Base-by-base conservation (phyloP, 2,329 filamentous ascomycete genomes). In the Hypoxylon sp. region DNA sequence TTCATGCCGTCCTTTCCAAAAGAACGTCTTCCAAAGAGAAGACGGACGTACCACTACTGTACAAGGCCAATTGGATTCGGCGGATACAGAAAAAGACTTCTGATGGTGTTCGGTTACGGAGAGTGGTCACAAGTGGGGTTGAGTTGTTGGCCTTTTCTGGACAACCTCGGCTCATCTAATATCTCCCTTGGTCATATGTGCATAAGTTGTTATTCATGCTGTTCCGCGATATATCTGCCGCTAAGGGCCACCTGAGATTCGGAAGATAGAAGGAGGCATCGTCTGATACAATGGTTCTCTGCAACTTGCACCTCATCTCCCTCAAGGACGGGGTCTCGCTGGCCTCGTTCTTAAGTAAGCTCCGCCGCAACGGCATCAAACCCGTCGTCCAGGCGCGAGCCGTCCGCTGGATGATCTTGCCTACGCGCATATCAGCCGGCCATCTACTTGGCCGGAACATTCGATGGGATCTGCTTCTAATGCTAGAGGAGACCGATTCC, bases 321-420 rank as follows among this genome's bases (percentile, higher is more conserved):
- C 70, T 74, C 9, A 61, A 65, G 40, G 44, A 58, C 9, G 65
- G 64, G n/a, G 44, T 50, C 12, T 60, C 69, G 12, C 28, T 52
- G 32, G 32, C 61, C 24, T 45, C 65, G n/a, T 69, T 71, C 53
- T 70, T 73, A 48, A 22, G 60, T 42, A 57, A 69, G 42, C 68
- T 72, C 40, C 71, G 66, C 14, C 30, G 40, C 40, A 58, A 61
- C 22, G 66, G 66, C 45, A 55, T 70, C 33, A 59, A 64, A 38
- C 71, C 71, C 30, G 38, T 74, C 33, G 67, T 69, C 18, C 71
- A 72, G 49, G 72, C 68, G 20, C 67, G 67, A 28, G 57, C 65
- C 4, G 26, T 73, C 14, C 70, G 72, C 14, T 73, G 72, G 71
- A 73, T 74, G 68, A 68, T 74, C 22, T 52, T 71, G 6, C 71